phyloP scores from a whole-genome alignment of 305 asterid genomes.

The Nicotiana rustica region DNA sequence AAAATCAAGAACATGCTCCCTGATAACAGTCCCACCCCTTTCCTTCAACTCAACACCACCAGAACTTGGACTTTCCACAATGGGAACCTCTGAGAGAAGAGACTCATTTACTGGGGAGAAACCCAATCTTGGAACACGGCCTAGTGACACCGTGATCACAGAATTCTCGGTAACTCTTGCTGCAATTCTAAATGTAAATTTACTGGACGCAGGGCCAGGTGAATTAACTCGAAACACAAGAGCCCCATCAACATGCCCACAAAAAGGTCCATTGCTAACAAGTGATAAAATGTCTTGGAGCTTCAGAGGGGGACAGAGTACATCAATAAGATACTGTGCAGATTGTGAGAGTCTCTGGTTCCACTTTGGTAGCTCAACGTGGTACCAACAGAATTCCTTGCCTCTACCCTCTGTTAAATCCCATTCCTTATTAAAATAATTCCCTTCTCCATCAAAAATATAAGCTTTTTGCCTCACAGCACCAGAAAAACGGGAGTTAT shows the following conservation, averaged over 20 bases:
- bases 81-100: slow-evolving; percentile 84
- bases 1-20: slow-evolving; percentile 82
- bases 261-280: slow-evolving; percentile 90
- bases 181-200: slow-evolving; percentile 81
- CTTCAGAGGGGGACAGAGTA: slow-evolving; percentile 90
- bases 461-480: slow-evolving; percentile 77
- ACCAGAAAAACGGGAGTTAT: slow-evolving; percentile 52
- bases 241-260: slow-evolving; percentile 93
- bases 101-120: slow-evolving; percentile 76
- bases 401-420: slow-evolving; percentile 78
- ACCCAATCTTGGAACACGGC: slow-evolving; percentile 91
- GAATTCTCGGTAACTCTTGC: slow-evolving; percentile 90
- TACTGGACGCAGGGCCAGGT: slow-evolving; percentile 85
- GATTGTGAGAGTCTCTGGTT: slow-evolving; percentile 79
- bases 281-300: slow-evolving; percentile 94
- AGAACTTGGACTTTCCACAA: slow-evolving; percentile 63
- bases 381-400: slow-evolving; percentile 97
- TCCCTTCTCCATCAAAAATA: slow-evolving; percentile 91
- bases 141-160: slow-evolving; percentile 89
- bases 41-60: slow-evolving; percentile 48
- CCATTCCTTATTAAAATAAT: slow-evolving; percentile 87
- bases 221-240: slow-evolving; percentile 96
- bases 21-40: slow-evolving; percentile 73
- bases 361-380: slow-evolving; percentile 93
- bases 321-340: slow-evolving; percentile 82